Percentiles rank a stretch among this genome's conserved stretches.
These are phyloP conservation scores for Graphilbum sp. DNA, from an alignment of 2,329 filamentous ascomycete genomes.

Conservation along the genomic window DNA sequence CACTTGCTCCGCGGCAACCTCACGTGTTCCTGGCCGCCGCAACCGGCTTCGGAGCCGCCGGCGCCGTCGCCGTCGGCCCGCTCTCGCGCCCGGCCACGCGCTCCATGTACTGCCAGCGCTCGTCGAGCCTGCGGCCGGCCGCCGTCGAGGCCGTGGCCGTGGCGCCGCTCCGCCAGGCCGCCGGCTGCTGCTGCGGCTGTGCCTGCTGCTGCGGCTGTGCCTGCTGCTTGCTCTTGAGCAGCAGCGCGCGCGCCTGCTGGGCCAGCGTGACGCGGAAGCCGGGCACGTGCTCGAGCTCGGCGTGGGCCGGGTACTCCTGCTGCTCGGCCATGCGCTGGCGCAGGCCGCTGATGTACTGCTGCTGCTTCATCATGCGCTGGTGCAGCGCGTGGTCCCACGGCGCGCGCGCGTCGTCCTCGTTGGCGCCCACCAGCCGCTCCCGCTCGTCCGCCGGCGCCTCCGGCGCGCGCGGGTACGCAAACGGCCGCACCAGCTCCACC, in stretches of 20 bases:
- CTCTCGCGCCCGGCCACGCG: neutral
- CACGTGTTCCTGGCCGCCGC: too few species aligned
- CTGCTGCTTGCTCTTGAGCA: conserved; percentile 35
- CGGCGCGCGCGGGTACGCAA: conserved; percentile 68
- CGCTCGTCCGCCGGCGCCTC: conserved; percentile 25
- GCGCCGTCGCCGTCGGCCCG: neutral
- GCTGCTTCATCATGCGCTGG: conserved; percentile 14
- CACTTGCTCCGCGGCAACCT: too few species aligned
- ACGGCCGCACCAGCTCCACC: conserved; percentile 72
- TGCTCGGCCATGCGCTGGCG: conserved; percentile 9
- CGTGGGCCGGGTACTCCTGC: conserved; percentile 14
- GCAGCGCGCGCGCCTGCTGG: conserved; percentile 44
- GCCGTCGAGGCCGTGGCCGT: neutral
- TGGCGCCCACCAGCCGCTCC: conserved; percentile 1
- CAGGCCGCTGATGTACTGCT: conserved; percentile 15
- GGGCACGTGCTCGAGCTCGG: conserved; percentile 18
- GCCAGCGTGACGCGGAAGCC: conserved; percentile 25
- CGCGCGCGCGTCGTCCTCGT: conserved; percentile 14
- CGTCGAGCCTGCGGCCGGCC: neutral
- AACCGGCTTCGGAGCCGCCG: too few species aligned
- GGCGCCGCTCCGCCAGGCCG: neutral
- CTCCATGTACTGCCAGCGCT: neutral
- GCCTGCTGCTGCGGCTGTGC: too few species aligned
- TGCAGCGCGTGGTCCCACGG: conserved; percentile 49
- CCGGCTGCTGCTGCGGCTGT: conserved; percentile 37